Conservation (phyloP, 257 asterid genomes). For the Asclepias syriaca region DNA sequence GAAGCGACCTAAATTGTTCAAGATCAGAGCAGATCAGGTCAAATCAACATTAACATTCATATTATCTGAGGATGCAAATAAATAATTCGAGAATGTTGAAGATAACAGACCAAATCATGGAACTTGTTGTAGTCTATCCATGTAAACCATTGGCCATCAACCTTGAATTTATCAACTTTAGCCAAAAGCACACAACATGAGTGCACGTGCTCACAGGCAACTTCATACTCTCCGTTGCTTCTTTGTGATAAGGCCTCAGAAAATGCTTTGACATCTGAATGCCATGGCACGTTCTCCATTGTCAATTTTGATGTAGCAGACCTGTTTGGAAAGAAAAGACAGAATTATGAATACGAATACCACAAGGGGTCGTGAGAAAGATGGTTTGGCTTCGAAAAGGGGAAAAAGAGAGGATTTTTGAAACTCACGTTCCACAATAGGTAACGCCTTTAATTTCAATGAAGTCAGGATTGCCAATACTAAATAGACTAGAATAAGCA, state of each 20-base stretch:
- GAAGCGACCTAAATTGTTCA: conserved; percentile 54
- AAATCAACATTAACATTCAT: not conserved
- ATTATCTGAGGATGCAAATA: not conserved
- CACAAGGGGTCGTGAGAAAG: not conserved
- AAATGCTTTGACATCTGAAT: conserved; percentile 81
- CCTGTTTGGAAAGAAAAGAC: conserved; percentile 29
- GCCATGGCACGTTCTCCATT: conserved; percentile 99
- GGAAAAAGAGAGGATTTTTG: not conserved
- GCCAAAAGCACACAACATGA: conserved; percentile 96
- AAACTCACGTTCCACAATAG: conserved; percentile 93
- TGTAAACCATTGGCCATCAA: conserved; percentile 78
- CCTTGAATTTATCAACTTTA: conserved; percentile 74
- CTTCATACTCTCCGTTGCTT: conserved; percentile 83
- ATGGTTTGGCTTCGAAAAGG: not conserved
- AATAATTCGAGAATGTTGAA: not conserved
- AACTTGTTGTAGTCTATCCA: conserved; percentile 98
- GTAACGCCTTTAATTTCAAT: conserved; percentile 97
- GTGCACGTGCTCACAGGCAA: conserved; percentile 95
- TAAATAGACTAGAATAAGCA: conserved; percentile 74
- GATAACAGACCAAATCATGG: conserved; percentile 73
- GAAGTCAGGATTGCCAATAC: conserved; percentile 82
- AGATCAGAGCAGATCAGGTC: not conserved
- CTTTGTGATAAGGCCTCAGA: conserved; percentile 75
- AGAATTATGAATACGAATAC: not conserved
- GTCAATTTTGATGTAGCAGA: conserved; percentile 95